Conservation (phyloP, 768 basidiomycete genomes). For the Xerocomellus amylosporus region DNA sequence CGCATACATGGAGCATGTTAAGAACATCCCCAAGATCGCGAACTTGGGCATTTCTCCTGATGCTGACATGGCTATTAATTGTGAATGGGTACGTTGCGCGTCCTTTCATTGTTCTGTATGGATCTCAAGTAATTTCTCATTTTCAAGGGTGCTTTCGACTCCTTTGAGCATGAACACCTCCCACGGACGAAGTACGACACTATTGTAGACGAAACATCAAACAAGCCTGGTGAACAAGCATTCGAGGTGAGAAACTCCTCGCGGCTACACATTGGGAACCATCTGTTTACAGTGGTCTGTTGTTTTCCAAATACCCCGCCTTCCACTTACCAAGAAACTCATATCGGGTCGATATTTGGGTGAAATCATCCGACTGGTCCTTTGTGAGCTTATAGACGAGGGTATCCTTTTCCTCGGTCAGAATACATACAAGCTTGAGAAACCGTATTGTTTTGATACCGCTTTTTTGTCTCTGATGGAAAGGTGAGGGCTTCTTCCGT, state of each 20-base stretch:
- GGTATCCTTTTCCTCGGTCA: constrained; percentile 98
- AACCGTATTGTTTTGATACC: constrained; percentile 89
- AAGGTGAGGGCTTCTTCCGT: constrained; percentile 47
- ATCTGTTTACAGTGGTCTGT: neutral
- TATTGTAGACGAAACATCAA: constrained; percentile 88
- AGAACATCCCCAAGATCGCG: constrained; percentile 81
- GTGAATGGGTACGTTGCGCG: constrained; percentile 77
- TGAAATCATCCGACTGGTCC: constrained; percentile 91
- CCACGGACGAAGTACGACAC: constrained; percentile 94
- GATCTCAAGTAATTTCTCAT: neutral
- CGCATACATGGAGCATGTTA: constrained; percentile 92
- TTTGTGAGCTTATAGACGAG: constrained; percentile 94
- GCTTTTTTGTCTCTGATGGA: constrained; percentile 98
- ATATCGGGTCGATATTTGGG: constrained; percentile 95
- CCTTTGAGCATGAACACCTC: constrained; percentile 89
- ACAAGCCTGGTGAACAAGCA: constrained; percentile 95
- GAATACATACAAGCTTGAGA: constrained; percentile 97
- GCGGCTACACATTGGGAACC: neutral
- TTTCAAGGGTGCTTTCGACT: constrained; percentile 91
- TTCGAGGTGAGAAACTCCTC: constrained; percentile 62
- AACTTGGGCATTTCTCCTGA: constrained; percentile 63
- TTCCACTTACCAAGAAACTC: constrained; percentile 60
- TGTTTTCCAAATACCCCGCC: neutral
- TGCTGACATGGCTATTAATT: constrained; percentile 90
- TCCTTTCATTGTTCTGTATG: neutral